These are phyloP conservation scores for Daldinia vernicosa DNA, from an alignment of 495 filamentous ascomycete genomes.

Conservation along the genomic window DNA sequence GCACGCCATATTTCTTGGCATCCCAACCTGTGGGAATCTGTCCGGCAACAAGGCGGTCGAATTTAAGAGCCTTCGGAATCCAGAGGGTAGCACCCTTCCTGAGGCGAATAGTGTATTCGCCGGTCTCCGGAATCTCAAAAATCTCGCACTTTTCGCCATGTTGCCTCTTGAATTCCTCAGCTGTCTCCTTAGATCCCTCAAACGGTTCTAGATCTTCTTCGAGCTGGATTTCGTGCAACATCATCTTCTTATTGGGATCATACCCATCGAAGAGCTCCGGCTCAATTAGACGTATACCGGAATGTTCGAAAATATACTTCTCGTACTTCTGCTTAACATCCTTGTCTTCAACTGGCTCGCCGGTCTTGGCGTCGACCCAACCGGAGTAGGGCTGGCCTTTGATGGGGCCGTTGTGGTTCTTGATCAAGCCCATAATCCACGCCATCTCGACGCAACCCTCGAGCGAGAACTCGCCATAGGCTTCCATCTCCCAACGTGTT, in stretches of 20 bases:
- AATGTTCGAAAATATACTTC: conserved; percentile 94
- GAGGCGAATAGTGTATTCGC: conserved; percentile 91
- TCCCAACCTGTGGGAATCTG: conserved; percentile 98
- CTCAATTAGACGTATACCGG: conserved; percentile 97
- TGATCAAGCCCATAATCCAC: conserved; percentile 99
- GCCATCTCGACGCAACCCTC: conserved; percentile 99
- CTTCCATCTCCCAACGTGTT: conserved; percentile 99
- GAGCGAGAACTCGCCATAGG: conserved; percentile 93
- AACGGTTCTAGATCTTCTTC: conserved; percentile 97
- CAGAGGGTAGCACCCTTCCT: conserved; percentile 93
- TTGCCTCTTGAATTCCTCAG: conserved; percentile 95
- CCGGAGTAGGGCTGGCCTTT: conserved; percentile 97
- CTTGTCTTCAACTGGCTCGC: conserved; percentile 97
- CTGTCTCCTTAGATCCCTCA: conserved; percentile 95
- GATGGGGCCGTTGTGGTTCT: conserved; percentile 97
- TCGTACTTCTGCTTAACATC: conserved; percentile 97
- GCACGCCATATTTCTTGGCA: conserved; percentile 91
- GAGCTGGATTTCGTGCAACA: conserved; percentile 97
- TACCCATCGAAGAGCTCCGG: conserved; percentile 97
- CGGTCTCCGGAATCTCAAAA: conserved; percentile 93
- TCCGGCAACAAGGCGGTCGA: conserved; percentile 96
- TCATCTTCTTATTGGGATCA: conserved; percentile 97
- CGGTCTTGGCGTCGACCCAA: conserved; percentile 94
- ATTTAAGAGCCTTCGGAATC: conserved; percentile 95
- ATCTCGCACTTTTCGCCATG: conserved; percentile 98